Conservation (phyloP, 2,329 filamentous ascomycete species). For the Calonectria fujianensis region DNA sequence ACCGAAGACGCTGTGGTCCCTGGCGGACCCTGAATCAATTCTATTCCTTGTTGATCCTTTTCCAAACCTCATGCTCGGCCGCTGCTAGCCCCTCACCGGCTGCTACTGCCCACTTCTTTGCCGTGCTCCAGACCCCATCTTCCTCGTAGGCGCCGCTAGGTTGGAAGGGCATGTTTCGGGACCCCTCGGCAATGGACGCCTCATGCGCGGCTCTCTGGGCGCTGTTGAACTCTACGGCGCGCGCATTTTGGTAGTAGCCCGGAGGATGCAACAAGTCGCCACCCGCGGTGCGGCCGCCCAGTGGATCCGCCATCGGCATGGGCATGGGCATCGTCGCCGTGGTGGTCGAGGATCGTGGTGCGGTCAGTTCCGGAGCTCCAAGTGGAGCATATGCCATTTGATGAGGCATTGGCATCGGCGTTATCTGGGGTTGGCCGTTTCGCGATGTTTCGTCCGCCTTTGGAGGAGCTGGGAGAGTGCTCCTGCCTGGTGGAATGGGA, state of each 20-base stretch:
- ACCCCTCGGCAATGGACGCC: constrained; percentile 55
- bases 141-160: constrained; percentile 53
- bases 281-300: constrained; percentile 51
- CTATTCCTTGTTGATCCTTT: constrained; percentile 76
- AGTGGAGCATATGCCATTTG: constrained; percentile 72
- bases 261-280: constrained; percentile 67
- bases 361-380: constrained; percentile 62
- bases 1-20: constrained; percentile 41
- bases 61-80: constrained; percentile 78
- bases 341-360: constrained; percentile 68
- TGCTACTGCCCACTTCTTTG: constrained; percentile 74
- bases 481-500: constrained; percentile 64
- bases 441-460: constrained; percentile 68
- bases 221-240: constrained; percentile 71
- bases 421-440: constrained; percentile 58
- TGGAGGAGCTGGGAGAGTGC: constrained; percentile 69
- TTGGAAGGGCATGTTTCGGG: constrained; percentile 49
- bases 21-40: constrained; percentile 42
- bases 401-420: constrained; percentile 66
- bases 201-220: constrained; percentile 67
- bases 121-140: constrained; percentile 72
- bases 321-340: constrained; percentile 60
- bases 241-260: constrained; percentile 74
- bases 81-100: constrained; percentile 75
- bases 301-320: constrained; percentile 53